phyloP scores from a whole-genome alignment of 768 basidiomycete genomes.

The Fistulinella prunicolor region DNA sequence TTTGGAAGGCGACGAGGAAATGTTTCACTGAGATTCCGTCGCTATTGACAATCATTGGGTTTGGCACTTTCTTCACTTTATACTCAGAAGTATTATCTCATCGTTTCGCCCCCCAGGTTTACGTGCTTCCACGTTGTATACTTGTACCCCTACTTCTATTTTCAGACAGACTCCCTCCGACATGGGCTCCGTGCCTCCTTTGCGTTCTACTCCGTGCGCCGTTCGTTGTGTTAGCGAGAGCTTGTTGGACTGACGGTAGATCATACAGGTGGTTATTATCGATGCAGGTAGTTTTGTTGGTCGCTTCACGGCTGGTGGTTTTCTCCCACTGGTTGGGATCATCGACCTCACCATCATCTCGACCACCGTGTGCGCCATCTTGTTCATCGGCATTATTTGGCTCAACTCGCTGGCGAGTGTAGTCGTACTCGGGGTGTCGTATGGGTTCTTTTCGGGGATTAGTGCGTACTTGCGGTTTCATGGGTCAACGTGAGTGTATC shows the following conservation, averaged over 20 bases:
- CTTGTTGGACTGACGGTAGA: no score
- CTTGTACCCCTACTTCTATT: slow-evolving; percentile 54
- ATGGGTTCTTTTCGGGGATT: slow-evolving; percentile 48
- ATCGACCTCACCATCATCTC: slow-evolving; percentile 41
- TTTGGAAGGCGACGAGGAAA: slow-evolving; percentile 19
- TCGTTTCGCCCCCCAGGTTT: no score
- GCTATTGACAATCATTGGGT: slow-evolving; percentile 25
- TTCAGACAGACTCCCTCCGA: slow-evolving; percentile 53
- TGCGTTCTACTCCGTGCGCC: slow-evolving; percentile 52
- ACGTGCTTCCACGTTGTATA: slow-evolving; percentile 36
- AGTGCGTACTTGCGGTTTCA: slow-evolving; percentile 25
- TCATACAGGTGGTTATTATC: slow-evolving; percentile 31
- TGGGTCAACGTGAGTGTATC: neutral
- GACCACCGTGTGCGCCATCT: slow-evolving; percentile 30
- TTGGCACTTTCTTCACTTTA: no score
- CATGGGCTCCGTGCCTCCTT: slow-evolving; percentile 44
- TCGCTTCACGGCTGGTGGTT: slow-evolving; percentile 41
- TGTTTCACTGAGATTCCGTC: slow-evolving; percentile 24
- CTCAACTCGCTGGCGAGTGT: slow-evolving; percentile 36
- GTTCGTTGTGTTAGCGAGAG: neutral
- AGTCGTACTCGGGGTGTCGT: slow-evolving; percentile 42
- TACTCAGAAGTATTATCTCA: no score
- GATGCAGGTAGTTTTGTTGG: slow-evolving; percentile 51
- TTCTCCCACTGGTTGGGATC: slow-evolving; percentile 38
- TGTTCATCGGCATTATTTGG: slow-evolving; percentile 44